These are phyloP conservation scores for Epithemia pelagica DNA, from an alignment of 108 stramenopile genomes.

Conservation along the genomic window DNA sequence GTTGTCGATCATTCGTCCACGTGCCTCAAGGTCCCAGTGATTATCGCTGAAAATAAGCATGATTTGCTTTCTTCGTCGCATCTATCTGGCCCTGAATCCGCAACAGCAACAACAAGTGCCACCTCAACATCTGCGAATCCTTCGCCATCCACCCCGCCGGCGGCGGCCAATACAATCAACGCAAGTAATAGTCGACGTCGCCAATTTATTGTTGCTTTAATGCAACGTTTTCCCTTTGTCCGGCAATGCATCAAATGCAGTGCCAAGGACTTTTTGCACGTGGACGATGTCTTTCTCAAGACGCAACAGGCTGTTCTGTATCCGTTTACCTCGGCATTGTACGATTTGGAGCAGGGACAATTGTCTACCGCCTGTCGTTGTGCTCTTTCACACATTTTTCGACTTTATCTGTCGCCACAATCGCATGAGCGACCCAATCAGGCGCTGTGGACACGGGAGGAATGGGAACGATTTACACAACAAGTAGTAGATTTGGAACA, in stretches of 20 bases:
- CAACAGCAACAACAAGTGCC: slow-evolving; percentile 31
- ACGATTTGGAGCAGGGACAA: slow-evolving; percentile 54
- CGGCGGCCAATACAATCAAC: slow-evolving; percentile 9
- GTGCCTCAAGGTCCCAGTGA: slow-evolving; percentile 60
- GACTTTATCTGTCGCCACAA: slow-evolving; percentile 63
- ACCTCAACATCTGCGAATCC: slow-evolving; percentile 11
- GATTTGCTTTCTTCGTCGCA: slow-evolving; percentile 38
- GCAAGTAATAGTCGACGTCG: slow-evolving; percentile 32
- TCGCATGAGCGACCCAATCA: slow-evolving; percentile 47
- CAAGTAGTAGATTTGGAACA: slow-evolving; percentile 59
- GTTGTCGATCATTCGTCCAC: background rate
- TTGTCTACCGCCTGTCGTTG: slow-evolving; percentile 47
- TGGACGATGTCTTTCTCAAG: slow-evolving; percentile 75
- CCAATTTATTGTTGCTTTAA: slow-evolving; percentile 66
- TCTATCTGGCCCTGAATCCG: no score
- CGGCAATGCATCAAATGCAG: slow-evolving; percentile 82
- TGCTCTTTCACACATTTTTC: slow-evolving; percentile 73
- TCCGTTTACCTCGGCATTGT: slow-evolving; percentile 58
- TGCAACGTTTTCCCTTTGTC: slow-evolving; percentile 75
- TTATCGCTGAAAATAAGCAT: slow-evolving; percentile 80
- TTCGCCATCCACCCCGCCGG: slow-evolving; percentile 6
- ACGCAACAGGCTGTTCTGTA: slow-evolving; percentile 70
- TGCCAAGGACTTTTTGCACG: slow-evolving; percentile 64
- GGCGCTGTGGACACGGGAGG: slow-evolving; percentile 63
- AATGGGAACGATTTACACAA: slow-evolving; percentile 49